phyloP scores from a whole-genome alignment of 2,329 filamentous ascomycete genomes.

The Fusarium xylarioides region DNA sequence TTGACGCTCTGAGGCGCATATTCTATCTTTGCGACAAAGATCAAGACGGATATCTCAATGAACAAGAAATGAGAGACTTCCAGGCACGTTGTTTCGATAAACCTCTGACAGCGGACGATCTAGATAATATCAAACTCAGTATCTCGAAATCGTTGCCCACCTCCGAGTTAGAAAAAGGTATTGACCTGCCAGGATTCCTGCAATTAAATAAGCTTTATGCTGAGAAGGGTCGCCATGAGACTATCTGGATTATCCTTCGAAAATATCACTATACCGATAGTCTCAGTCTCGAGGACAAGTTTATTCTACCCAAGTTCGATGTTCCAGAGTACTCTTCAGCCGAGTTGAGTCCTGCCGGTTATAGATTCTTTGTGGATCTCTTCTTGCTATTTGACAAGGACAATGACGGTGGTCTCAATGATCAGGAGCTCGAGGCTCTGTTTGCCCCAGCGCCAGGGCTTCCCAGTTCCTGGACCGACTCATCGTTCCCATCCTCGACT shows the following conservation, averaged over 20 bases:
- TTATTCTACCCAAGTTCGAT: conserved; percentile 92
- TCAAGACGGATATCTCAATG: conserved; percentile 90
- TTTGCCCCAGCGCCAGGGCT: conserved; percentile 94
- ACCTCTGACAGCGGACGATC: conserved; percentile 79
- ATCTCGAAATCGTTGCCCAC: conserved; percentile 75
- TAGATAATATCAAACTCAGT: conserved; percentile 89
- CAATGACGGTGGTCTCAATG: conserved; percentile 92
- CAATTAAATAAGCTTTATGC: conserved; percentile 95
- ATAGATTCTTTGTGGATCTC: conserved; percentile 96
- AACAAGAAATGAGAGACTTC: conserved; percentile 89
- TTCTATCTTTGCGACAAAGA: conserved; percentile 98
- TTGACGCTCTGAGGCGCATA: conserved; percentile 85
- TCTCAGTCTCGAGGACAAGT: conserved; percentile 87
- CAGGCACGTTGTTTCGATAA: conserved; percentile 94
- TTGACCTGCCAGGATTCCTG: conserved; percentile 85
- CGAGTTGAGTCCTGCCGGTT: conserved; percentile 91
- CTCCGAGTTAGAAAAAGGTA: conserved; percentile 72
- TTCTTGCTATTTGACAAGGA: conserved; percentile 97
- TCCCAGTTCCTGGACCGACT: conserved; percentile 86
- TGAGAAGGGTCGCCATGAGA: conserved; percentile 96
- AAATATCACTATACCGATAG: conserved; percentile 98
- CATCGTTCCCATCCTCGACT: conserved; percentile 90
- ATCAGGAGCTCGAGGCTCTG: conserved; percentile 82
- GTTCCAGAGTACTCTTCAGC: conserved; percentile 92
- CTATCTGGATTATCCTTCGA: conserved; percentile 95